A percentile compares a stretch with the other conserved stretches of the same genome.
Evolutionary conservation across 163 green algal species (phyloP).

Genomic region (Smithsoniella earleae): DNA sequence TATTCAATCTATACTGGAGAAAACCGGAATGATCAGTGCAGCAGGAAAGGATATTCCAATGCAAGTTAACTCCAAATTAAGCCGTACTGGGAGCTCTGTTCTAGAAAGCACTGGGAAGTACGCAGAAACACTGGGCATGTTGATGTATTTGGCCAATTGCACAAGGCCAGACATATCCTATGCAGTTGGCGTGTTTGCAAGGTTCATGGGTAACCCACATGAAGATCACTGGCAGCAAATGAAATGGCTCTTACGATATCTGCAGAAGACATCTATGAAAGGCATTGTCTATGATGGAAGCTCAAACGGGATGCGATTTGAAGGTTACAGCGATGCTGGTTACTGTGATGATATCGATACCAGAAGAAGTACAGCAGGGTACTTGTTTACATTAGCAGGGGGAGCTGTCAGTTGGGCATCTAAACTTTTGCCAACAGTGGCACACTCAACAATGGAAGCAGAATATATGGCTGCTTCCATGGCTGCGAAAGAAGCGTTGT

Average conservation of each 20-base stretch:
- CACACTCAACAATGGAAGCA: slow-evolving; percentile 37
- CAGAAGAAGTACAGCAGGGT: slow-evolving; percentile 35
- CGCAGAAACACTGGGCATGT: background rate
- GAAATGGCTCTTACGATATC: background rate
- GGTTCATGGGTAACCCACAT: slow-evolving; percentile 36
- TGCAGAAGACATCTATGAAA: background rate
- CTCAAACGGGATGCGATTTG: background rate
- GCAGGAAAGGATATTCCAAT: background rate
- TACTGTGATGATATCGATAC: slow-evolving; percentile 32
- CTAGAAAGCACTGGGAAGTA: background rate
- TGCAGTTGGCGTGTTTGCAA: slow-evolving; percentile 34
- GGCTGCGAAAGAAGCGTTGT: slow-evolving; percentile 39
- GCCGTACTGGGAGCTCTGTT: no score
- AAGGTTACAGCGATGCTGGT: slow-evolving; percentile 38
- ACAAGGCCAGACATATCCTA: slow-evolving; percentile 36
- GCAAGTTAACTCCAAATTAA: background rate
- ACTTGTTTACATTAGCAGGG: slow-evolving; percentile 36
- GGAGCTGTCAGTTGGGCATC: slow-evolving; percentile 39
- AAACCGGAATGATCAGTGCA: background rate
- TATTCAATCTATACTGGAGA: slow-evolving; percentile 13
- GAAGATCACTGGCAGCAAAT: slow-evolving; percentile 14
- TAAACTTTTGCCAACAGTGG: slow-evolving; percentile 40
- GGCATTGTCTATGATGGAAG: background rate
- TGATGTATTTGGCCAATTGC: background rate
- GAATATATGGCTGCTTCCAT: slow-evolving; percentile 42